Percentiles rank a stretch among this genome's conserved stretches.
These are phyloP conservation scores for Fragaria nilgerrensis DNA, from an alignment of 306 rosid genomes.

Conservation along the genomic window DNA sequence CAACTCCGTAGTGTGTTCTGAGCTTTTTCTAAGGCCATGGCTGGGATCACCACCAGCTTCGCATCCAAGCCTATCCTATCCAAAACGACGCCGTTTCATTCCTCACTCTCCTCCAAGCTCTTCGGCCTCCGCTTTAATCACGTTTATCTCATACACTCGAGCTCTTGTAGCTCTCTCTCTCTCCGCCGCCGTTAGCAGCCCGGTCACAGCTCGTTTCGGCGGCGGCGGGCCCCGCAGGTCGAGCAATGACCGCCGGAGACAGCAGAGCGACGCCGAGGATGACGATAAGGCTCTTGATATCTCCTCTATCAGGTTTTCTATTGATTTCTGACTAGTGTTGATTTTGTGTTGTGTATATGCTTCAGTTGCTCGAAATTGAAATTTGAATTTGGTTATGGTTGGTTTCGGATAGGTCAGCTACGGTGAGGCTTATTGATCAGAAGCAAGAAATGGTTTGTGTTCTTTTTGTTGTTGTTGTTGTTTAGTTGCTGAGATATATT, in stretches of 20 bases:
- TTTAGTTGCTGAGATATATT: neutral
- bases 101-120: slow-evolving; percentile 49
- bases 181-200: slow-evolving; percentile 16
- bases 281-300: slow-evolving; percentile 58
- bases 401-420: slow-evolving; percentile 62
- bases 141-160: slow-evolving; percentile 29
- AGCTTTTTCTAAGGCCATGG: slow-evolving; percentile 43
- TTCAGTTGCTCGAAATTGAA: neutral
- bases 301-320: slow-evolving; percentile 51
- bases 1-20: neutral
- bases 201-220: slow-evolving; percentile 54
- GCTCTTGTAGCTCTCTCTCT: slow-evolving; percentile 29
- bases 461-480: neutral
- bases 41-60: slow-evolving; percentile 60
- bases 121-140: slow-evolving; percentile 44
- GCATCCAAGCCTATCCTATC: slow-evolving; percentile 41
- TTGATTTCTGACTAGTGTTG: neutral
- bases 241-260: slow-evolving; percentile 32
- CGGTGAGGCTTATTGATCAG: slow-evolving; percentile 85
- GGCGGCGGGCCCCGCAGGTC: slow-evolving; percentile 49
- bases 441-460: slow-evolving; percentile 85
- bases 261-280: slow-evolving; percentile 41
- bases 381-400: slow-evolving; percentile 21
- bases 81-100: slow-evolving; percentile 27
- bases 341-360: neutral